Evolutionary conservation across 2,329 filamentous ascomycete genomes (phyloP), one percentile per base, ranked within the genome.

Genomic region (Xylariaceae sp.): DNA sequence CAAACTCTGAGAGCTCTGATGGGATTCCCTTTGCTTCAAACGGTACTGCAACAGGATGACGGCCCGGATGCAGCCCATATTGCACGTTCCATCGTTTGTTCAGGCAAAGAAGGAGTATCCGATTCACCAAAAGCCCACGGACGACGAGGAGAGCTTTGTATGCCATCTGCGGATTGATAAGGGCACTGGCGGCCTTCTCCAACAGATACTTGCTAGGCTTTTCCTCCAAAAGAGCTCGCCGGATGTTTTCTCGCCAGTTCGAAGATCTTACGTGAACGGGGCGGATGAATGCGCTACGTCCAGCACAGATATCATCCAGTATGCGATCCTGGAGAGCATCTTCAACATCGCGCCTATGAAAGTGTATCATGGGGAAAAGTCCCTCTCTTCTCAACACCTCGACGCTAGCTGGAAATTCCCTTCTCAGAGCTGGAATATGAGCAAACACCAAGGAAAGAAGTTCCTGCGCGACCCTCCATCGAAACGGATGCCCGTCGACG

Each of bases 21-120:
- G 86, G 85, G 0, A 76, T 73, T 1, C 85, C 86, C 52, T 89
- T 88, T 0, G 83, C 83, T 9, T 80, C 74, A 45, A 77, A 89
- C 0, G 86, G 86, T 0, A 89, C 86, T 0, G 86, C 85, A 4
- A 87, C 77, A 0, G 82, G 81, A 44, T 76, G 71, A 2, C 86
- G 74, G 0, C 60, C 43, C 0, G 79, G 75, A 56, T 83, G 76
- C 0, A 85, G 67, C 0, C 83, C 82, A 45, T 85, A 90, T 39
- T 81, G 74, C 0, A 90, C 85, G 44, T 86, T 85, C 83, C 80
- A 88, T 11, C 82, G 71, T 63, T 86, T 88, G 48, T 79, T 77
- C 0, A 87, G 63, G 4, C 75, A 79, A 8, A 83, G 74, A 1
- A 80, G 61, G 0, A 89, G 67, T 46, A 90, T 81, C 0, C 79